Evolutionary conservation across 2,329 filamentous ascomycete genomes (phyloP).

Genomic region (Leptosphaerulina australis): DNA sequence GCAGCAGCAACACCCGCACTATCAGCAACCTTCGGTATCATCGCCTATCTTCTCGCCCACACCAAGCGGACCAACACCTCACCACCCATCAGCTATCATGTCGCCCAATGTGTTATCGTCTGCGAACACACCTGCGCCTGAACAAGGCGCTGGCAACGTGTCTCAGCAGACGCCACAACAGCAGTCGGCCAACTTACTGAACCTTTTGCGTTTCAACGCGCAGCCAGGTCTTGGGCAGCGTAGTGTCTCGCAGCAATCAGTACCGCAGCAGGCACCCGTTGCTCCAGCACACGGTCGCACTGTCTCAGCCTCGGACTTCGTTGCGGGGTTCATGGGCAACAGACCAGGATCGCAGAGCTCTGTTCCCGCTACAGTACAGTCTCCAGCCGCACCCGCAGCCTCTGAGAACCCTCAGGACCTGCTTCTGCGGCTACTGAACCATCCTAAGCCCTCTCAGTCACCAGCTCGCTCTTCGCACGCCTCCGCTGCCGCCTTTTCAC

Average conservation of each 20-base stretch:
- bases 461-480: slow-evolving; percentile 36
- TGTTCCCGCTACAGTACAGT: slow-evolving; percentile 38
- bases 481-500: slow-evolving; percentile 36
- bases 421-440: slow-evolving; percentile 83
- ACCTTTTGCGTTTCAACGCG: slow-evolving; percentile 68
- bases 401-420: slow-evolving; percentile 78
- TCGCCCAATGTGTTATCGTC: slow-evolving; percentile 60
- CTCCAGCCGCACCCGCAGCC: slow-evolving; percentile 37
- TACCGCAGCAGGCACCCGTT: slow-evolving; percentile 21
- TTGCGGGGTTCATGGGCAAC: slow-evolving; percentile 61
- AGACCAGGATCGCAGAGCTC: slow-evolving; percentile 45
- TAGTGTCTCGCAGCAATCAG: slow-evolving; percentile 39
- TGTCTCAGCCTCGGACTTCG: slow-evolving; percentile 63
- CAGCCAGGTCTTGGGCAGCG: slow-evolving; percentile 47
- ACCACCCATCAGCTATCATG: slow-evolving; percentile 63
- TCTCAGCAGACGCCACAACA: slow-evolving; percentile 50
- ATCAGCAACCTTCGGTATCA: slow-evolving; percentile 63
- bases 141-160: slow-evolving; percentile 45
- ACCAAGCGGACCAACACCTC: slow-evolving; percentile 59
- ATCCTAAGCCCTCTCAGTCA: slow-evolving; percentile 60
- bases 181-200: slow-evolving; percentile 64
- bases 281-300: slow-evolving; percentile 42
- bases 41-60: slow-evolving; percentile 65
- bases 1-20: slow-evolving; percentile 40
- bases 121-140: slow-evolving; percentile 51